Conservation (phyloP, 2,329 filamentous ascomycete species). For the Escovopsis weberi region DNA sequence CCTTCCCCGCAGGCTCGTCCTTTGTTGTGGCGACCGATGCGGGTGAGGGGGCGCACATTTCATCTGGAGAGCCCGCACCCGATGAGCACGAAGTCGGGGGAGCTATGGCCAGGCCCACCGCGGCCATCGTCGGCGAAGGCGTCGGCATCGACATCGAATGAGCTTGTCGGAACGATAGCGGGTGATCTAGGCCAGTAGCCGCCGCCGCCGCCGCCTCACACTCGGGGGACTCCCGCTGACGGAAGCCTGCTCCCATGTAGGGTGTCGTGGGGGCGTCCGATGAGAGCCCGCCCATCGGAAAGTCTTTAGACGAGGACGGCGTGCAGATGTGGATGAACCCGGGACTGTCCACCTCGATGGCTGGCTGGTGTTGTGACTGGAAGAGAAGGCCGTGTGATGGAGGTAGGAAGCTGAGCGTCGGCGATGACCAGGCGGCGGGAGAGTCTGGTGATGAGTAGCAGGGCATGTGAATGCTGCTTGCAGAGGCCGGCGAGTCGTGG, state of each 20-base stretch:
- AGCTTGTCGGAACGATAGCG: constrained; percentile 5
- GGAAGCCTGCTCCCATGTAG: constrained; percentile 7
- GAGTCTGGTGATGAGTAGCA: constrained; percentile 17
- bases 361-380: constrained; percentile 9
- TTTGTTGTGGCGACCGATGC: constrained; percentile 6
- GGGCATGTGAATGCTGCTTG: constrained; percentile 7
- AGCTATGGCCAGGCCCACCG: no score
- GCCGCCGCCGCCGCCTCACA: constrained; percentile 5
- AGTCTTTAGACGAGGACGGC: constrained; percentile 12
- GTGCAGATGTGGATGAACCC: constrained; percentile 10
- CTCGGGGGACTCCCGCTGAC: constrained; percentile 5
- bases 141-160: constrained; percentile 1
- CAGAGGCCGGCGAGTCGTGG: constrained; percentile 17
- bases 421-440: constrained; percentile 21
- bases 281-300: constrained; percentile 4
- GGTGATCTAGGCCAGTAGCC: constrained; percentile 5
- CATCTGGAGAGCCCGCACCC: constrained; percentile 9
- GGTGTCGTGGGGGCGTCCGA: constrained; percentile 9
- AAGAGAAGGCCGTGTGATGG: constrained; percentile 8
- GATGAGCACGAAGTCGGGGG: constrained; percentile 3
- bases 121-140: no score
- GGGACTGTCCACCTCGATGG: constrained; percentile 8
- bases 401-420: constrained; percentile 9
- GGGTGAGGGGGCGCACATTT: constrained; percentile 7
- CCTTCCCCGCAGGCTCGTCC: constrained; percentile 3